These are phyloP conservation scores for Calocera viscosa DNA, from an alignment of 768 basidiomycete genomes.

Conservation along the genomic window DNA sequence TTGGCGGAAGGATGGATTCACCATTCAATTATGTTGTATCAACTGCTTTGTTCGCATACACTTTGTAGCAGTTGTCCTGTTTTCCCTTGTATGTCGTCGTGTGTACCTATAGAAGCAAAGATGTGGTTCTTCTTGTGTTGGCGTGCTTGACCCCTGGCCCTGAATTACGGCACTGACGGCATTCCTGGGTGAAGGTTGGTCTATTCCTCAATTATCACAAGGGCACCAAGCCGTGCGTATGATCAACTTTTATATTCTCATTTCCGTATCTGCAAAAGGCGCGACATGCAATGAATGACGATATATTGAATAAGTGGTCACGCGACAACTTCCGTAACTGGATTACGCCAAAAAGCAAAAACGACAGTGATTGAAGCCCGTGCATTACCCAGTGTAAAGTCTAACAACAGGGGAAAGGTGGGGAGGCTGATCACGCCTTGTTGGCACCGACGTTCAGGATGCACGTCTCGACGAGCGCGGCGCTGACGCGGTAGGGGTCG, in stretches of 20 bases:
- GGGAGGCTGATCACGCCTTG: not conserved
- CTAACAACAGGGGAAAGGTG: not conserved
- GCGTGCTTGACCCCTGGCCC: too few relatives aligned
- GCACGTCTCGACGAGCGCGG: conserved; percentile 81
- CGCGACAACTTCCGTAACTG: not conserved
- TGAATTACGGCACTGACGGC: too few relatives aligned
- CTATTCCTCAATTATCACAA: not conserved
- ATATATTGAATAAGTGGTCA: not conserved
- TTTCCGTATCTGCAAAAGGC: not conserved
- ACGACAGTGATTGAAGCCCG: not conserved
- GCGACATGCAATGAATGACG: not conserved
- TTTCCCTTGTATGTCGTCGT: not conserved
- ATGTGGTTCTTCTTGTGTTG: not conserved
- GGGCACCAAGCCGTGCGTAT: too few relatives aligned
- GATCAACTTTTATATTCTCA: not conserved
- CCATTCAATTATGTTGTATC: not conserved
- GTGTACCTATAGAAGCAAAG: not conserved
- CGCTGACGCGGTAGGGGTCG: conserved; percentile 75
- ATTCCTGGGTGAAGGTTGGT: not conserved
- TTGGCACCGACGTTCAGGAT: conserved; percentile 21
- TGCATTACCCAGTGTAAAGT: not conserved
- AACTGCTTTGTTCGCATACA: not conserved
- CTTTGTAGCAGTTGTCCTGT: not conserved
- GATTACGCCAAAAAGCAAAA: not conserved
- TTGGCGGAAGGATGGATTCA: too few relatives aligned